Base-by-base conservation (phyloP, 352 stramenopile species). In the Phytophthora agathidicida region DNA sequence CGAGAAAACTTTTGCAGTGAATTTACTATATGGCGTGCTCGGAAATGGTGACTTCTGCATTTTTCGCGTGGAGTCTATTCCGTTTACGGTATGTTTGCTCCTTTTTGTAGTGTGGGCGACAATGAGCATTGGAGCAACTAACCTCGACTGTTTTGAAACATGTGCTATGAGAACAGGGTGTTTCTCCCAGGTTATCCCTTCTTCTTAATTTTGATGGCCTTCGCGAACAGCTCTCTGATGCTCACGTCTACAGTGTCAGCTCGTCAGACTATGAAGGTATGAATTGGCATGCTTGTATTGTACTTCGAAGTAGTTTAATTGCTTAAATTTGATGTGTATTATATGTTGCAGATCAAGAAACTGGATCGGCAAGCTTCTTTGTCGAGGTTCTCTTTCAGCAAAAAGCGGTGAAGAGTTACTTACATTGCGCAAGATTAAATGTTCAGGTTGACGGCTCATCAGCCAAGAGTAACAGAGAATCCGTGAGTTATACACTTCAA, bases 1-100 rank as follows among this genome's bases (percentile, higher is more conserved):
- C 1, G 53, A 64, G 45, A 84, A 88, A 62, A 88, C 80, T 10
- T 90, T 89, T 60, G 58, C 70, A 3, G 77, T 92, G 14, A 57
- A 93, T 59, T 55, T 96, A 31, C 17, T 90, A 1, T 91, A 86
- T 27, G 72, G 65, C 4, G 49, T 94, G 16, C 79, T 88, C 23
- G 75, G 57, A 10, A 91, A 89, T 42, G 87, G 87, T 2, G 82
- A 93, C 17, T 52, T 96, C 11, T 87, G 78, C 23, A 45, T 96
- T 3, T 93, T 86, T 52, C 85, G 85, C 6, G 63, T 63, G 7
- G 79, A 93, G 24, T 90, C 72, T 19, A 77, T 86, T 38, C 71
- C 75, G 5, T 91, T 88, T 46, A 85, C 86, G 73, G 86, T 95
- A 70, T 9, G 77, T 64, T 39, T 17, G 5, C 7, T 33, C 19